Conservation (phyloP, 1,284 basidiomycete species). For the Malassezia sp. region DNA sequence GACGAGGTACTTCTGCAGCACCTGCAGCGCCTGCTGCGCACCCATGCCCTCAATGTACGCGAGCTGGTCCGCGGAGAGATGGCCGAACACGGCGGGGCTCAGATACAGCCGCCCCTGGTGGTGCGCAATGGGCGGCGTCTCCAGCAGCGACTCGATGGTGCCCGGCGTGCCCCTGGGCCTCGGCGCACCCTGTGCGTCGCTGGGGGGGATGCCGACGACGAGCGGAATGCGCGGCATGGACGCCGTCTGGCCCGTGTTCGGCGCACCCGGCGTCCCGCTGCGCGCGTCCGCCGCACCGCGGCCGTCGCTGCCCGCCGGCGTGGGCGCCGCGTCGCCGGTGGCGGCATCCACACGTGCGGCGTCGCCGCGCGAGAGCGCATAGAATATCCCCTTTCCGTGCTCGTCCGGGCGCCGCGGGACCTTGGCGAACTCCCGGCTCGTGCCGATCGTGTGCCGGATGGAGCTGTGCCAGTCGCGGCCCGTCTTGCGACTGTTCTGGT, state of each 20-base stretch:
- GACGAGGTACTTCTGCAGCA: constrained; percentile 72
- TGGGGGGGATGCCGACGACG: constrained; percentile 55
- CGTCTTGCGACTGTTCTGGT: constrained; percentile 31
- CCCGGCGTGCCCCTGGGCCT: constrained; percentile 39
- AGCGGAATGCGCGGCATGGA: constrained; percentile 51
- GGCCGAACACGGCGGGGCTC: constrained; percentile 70
- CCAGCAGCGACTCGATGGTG: constrained; percentile 45
- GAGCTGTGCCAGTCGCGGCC: constrained; percentile 43
- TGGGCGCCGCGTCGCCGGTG: not conserved
- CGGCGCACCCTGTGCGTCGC: constrained; percentile 34
- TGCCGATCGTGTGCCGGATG: constrained; percentile 39
- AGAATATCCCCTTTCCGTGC: constrained; percentile 42
- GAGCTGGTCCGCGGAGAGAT: constrained; percentile 62
- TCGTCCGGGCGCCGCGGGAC: constrained; percentile 36
- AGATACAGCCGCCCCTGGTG: constrained; percentile 73
- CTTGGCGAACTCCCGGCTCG: constrained; percentile 34
- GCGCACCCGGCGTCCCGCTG: not conserved
- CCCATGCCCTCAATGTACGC: constrained; percentile 67
- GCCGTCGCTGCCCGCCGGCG: not conserved
- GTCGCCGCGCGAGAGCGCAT: constrained; percentile 28
- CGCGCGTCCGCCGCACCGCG: constrained; percentile 4
- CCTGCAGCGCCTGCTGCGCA: constrained; percentile 67
- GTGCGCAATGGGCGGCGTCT: constrained; percentile 63
- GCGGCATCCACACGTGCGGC: constrained; percentile 19
- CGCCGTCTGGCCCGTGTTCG: constrained; percentile 11